phyloP scores from a whole-genome alignment of 1,284 basidiomycete genomes.

The Spongiforma sp. region DNA sequence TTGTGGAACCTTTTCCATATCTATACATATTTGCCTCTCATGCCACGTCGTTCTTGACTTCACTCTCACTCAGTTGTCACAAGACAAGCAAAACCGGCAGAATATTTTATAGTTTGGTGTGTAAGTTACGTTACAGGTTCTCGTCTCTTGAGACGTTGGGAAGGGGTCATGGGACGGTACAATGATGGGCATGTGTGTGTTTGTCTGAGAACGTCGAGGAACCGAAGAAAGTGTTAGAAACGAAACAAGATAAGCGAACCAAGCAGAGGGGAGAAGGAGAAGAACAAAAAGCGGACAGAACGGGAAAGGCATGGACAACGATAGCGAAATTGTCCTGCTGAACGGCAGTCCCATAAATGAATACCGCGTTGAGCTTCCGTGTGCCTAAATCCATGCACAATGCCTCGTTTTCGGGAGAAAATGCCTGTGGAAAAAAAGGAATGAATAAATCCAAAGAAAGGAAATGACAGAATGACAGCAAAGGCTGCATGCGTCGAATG shows the following conservation, averaged over 20 bases:
- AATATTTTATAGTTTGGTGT: too few relatives aligned
- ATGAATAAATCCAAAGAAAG: slow-evolving; percentile 53
- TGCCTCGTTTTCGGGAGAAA: slow-evolving; percentile 21
- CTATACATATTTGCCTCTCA: too few relatives aligned
- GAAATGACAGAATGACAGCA: slow-evolving; percentile 20
- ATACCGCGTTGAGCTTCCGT: slow-evolving; percentile 15
- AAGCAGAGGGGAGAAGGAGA: slow-evolving; percentile 23
- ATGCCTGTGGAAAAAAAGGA: slow-evolving; percentile 48
- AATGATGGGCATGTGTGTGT: background rate
- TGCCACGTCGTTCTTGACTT: too few relatives aligned
- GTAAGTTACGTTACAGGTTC: too few relatives aligned
- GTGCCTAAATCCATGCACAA: slow-evolving; percentile 22
- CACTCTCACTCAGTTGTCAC: too few relatives aligned
- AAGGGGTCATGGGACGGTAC: background rate
- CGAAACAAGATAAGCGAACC: slow-evolving; percentile 30
- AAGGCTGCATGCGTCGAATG: slow-evolving; percentile 16
- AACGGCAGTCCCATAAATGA: slow-evolving; percentile 15
- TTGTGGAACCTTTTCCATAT: too few relatives aligned
- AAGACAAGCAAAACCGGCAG: too few relatives aligned
- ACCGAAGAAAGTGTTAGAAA: slow-evolving; percentile 1
- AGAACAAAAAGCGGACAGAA: slow-evolving; percentile 7
- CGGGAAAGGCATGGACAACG: slow-evolving; percentile 2
- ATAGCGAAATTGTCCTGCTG: slow-evolving; percentile 4
- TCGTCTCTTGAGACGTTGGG: background rate
- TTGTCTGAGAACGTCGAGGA: background rate